These are phyloP conservation scores for Scutellaria barbata DNA, from an alignment of 257 asterid species.

Conservation along the genomic window DNA sequence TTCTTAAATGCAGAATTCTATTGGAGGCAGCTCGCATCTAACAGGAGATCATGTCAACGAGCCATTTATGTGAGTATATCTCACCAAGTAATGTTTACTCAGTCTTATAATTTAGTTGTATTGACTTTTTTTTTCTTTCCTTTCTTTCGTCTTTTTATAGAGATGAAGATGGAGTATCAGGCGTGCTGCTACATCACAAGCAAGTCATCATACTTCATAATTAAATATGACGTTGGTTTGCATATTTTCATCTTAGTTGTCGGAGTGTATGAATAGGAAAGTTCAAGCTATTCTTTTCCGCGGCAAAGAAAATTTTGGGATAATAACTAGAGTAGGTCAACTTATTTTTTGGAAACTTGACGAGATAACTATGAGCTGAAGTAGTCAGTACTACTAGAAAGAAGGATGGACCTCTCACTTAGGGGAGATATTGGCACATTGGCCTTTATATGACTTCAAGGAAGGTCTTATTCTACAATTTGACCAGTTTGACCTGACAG, in stretches of 20 bases:
- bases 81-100: conserved; percentile 20
- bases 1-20: conserved; percentile 73
- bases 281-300: conserved; percentile 3
- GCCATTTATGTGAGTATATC: conserved; percentile 84
- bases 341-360: conserved; percentile 11
- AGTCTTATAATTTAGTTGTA: conserved; percentile 23
- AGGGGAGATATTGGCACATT: too few species aligned
- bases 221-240: conserved; percentile 66
- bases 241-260: conserved; percentile 34
- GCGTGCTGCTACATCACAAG: conserved; percentile 99
- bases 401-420: too few species aligned
- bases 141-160: conserved; percentile 40
- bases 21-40: conserved; percentile 88
- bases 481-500: too few species aligned
- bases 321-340: conserved; percentile 3
- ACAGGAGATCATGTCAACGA: conserved; percentile 96
- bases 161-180: conserved; percentile 98
- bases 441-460: too few species aligned
- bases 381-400: not conserved
- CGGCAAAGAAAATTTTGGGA: not conserved
- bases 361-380: not conserved
- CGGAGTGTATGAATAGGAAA: conserved; percentile 30
- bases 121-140: conserved; percentile 32
- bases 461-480: too few species aligned
- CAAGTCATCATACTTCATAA: conserved; percentile 76